Evolutionary conservation across 768 basidiomycete species (phyloP).

Genomic region (Trametopsis cervina): DNA sequence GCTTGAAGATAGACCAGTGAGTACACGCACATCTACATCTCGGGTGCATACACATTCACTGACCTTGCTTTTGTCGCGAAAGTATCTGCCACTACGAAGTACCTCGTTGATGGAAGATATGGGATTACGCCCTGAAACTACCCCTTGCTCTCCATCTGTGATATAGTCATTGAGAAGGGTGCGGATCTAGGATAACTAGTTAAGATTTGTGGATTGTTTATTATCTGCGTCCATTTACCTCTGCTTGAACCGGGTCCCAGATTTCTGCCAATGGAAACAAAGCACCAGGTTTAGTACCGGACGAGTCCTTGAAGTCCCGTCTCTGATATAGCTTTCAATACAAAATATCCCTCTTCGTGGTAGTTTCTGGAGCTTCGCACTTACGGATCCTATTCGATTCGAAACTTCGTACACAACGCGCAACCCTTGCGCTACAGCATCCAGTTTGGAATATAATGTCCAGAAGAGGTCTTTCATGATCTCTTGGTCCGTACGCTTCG

Average conservation of each 20-base stretch:
- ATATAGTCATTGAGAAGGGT: constrained; percentile 84
- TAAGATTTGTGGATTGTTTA: too few relatives aligned
- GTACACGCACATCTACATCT: background rate
- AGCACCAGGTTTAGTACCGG: constrained; percentile 66
- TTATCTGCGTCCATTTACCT: constrained; percentile 49
- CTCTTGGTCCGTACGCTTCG: constrained; percentile 74
- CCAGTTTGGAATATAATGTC: constrained; percentile 93
- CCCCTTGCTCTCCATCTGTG: constrained; percentile 83
- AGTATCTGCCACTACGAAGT: constrained; percentile 74
- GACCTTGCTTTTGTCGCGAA: constrained; percentile 77
- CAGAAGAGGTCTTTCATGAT: constrained; percentile 90
- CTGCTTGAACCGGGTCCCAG: constrained; percentile 83
- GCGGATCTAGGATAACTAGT: constrained; percentile 52
- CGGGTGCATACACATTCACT: background rate
- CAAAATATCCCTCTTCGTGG: background rate
- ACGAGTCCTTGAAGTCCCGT: constrained; percentile 85
- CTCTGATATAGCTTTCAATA: constrained; percentile 41
- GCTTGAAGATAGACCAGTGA: constrained; percentile 33
- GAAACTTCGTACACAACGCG: constrained; percentile 87
- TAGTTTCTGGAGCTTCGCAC: constrained; percentile 25
- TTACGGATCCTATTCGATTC: constrained; percentile 83
- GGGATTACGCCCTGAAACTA: constrained; percentile 74
- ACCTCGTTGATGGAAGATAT: constrained; percentile 93
- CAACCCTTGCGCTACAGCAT: constrained; percentile 88
- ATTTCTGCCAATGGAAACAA: constrained; percentile 82